phyloP scores from a whole-genome alignment of 225 moss, liverwort and hornwort species.

The Bryoerythrophyllum caledonicum region DNA sequence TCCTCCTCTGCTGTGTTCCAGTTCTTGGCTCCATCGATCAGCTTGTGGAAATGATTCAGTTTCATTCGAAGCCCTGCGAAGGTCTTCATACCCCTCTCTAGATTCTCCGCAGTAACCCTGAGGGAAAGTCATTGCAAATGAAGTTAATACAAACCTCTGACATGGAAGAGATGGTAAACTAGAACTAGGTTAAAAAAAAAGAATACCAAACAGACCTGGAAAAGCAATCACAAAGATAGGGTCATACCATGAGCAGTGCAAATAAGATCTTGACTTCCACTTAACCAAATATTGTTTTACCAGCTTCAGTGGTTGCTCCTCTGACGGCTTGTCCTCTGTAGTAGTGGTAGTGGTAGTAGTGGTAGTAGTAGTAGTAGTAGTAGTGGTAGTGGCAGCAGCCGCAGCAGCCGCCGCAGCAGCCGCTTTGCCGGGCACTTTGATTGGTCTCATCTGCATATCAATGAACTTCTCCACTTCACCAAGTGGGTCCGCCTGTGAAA shows the following conservation, averaged over 20 bases:
- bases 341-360: too few relatives aligned
- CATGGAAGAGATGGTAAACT: not conserved
- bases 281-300: conserved; percentile 96
- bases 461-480: conserved; percentile 95
- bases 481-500: conserved; percentile 86
- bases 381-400: too few relatives aligned
- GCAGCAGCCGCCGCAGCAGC: too few relatives aligned
- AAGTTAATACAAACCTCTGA: conserved; percentile 6
- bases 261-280: conserved; percentile 93
- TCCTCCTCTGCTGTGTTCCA: conserved; percentile 93
- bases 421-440: conserved; percentile 57
- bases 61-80: conserved; percentile 94
- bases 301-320: conserved; percentile 68
- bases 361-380: too few relatives aligned
- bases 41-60: conserved; percentile 82
- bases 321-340: conserved; percentile 48
- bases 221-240: conserved; percentile 12
- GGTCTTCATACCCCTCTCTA: conserved; percentile 95
- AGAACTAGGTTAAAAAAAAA: not conserved
- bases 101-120: conserved; percentile 89
- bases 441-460: conserved; percentile 87
- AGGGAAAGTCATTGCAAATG: conserved; percentile 1
- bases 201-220: not conserved
- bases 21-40: conserved; percentile 77
- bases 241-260: conserved; percentile 97